Evolutionary conservation across 1,139 yeast species (phyloP).

Genomic region (Lodderomyces margitis): DNA sequence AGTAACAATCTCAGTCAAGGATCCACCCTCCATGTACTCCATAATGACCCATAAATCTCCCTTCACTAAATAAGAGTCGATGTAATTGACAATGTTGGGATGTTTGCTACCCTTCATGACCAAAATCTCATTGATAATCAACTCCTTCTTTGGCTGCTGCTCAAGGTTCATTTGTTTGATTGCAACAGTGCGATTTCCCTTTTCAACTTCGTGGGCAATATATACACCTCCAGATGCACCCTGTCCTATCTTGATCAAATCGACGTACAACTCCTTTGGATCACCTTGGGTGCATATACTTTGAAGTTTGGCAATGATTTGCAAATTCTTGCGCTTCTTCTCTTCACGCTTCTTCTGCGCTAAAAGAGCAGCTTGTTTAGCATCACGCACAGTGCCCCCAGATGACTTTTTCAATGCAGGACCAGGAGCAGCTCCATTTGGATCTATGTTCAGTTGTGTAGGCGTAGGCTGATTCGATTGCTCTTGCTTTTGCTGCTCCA

Average conservation of each 20-base stretch:
- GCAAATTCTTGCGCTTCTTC: constrained; percentile 64
- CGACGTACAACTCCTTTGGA: constrained; percentile 71
- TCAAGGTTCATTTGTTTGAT: constrained; percentile 93
- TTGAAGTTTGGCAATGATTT: constrained; percentile 65
- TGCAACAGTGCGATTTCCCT: constrained; percentile 70
- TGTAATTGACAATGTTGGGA: constrained; percentile 86
- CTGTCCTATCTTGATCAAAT: constrained; percentile 85
- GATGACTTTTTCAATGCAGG: constrained; percentile 7
- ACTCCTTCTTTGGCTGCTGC: constrained; percentile 92
- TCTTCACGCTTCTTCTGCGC: constrained; percentile 76
- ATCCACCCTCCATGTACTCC: constrained; percentile 99
- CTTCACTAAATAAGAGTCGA: constrained; percentile 75
- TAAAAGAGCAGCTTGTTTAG: constrained; percentile 54
- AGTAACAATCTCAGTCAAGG: constrained; percentile 91
- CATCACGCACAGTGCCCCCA: constrained; percentile 44
- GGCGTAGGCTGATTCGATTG: constrained; percentile 7
- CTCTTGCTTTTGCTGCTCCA: constrained; percentile 13
- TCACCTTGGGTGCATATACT: constrained; percentile 85
- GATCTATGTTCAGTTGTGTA: not conserved
- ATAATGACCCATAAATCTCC: constrained; percentile 91
- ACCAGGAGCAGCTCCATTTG: constrained; percentile 2
- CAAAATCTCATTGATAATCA: constrained; percentile 87
- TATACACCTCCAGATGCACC: constrained; percentile 99
- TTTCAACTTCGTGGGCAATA: constrained; percentile 69
- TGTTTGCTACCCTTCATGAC: constrained; percentile 94